Conservation (phyloP, 768 basidiomycete species). For the Russula ochroleuca region DNA sequence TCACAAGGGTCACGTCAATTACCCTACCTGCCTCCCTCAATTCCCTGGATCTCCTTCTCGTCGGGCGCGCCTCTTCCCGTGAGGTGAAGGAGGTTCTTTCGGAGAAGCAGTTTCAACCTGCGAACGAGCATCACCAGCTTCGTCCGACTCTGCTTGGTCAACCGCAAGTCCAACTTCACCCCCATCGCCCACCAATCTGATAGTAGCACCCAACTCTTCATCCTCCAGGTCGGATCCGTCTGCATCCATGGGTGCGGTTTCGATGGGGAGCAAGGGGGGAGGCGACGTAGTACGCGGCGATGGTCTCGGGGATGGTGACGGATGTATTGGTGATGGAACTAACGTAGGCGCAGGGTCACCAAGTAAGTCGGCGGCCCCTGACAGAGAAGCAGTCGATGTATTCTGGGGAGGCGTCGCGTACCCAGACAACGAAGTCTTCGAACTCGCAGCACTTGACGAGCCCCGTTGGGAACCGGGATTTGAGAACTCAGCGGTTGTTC, state of each 20-base stretch:
- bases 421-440: conserved; percentile 24
- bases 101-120: neutral
- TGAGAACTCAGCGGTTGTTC: conserved; percentile 7
- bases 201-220: conserved; percentile 1
- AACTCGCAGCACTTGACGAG: neutral
- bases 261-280: neutral
- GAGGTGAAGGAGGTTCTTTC: neutral
- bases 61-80: conserved; percentile 35
- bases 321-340: conserved; percentile 32
- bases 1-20: conserved; percentile 13
- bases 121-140: neutral
- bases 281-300: conserved; percentile 4
- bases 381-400: conserved; percentile 18
- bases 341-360: conserved; percentile 41
- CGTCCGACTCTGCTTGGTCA: conserved; percentile 1
- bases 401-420: conserved; percentile 17
- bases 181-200: conserved; percentile 14
- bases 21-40: conserved; percentile 37
- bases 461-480: neutral
- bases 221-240: conserved; percentile 5
- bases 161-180: neutral
- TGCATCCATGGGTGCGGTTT: neutral
- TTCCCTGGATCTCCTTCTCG: conserved; percentile 52
- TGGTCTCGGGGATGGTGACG: conserved; percentile 33
- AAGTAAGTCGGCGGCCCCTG: conserved; percentile 49